phyloP scores from a whole-genome alignment of 257 asterid genomes.

The Solanum rostratum region DNA sequence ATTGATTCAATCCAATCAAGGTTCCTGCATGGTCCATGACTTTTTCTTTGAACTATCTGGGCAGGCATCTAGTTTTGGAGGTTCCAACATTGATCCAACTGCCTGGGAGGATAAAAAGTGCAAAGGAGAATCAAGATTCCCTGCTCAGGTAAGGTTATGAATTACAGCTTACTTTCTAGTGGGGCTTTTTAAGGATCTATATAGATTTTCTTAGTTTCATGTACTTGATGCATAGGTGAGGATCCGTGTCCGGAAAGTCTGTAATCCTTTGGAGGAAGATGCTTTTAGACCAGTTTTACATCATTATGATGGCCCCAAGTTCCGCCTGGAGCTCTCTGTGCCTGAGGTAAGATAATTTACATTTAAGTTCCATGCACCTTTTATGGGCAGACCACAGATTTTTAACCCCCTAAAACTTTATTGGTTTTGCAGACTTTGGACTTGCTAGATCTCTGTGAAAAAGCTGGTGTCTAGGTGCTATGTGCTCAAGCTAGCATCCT shows the following conservation, averaged over 20 bases:
- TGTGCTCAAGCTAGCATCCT: not conserved
- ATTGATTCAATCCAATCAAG: not conserved
- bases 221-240: slow-evolving; percentile 43
- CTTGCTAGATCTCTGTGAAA: slow-evolving; percentile 86
- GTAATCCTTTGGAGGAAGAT: slow-evolving; percentile 90
- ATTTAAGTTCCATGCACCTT: not conserved
- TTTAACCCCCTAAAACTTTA: not conserved
- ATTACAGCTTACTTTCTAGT: not conserved
- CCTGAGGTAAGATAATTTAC: slow-evolving; percentile 59
- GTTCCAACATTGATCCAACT: slow-evolving; percentile 93
- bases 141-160: slow-evolving; percentile 68
- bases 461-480: slow-evolving; percentile 47
- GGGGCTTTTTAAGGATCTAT: not conserved
- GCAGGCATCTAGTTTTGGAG: slow-evolving; percentile 86
- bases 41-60: not conserved
- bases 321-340: slow-evolving; percentile 88
- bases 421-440: slow-evolving; percentile 60
- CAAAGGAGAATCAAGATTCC: slow-evolving; percentile 95
- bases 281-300: slow-evolving; percentile 92
- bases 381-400: not conserved
- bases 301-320: slow-evolving; percentile 97
- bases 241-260: slow-evolving; percentile 61
- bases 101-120: slow-evolving; percentile 99
- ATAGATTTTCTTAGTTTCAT: not conserved
- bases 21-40: not conserved